phyloP scores from a whole-genome alignment of 2,329 filamentous ascomycete genomes.

The Penicillium sp. region DNA sequence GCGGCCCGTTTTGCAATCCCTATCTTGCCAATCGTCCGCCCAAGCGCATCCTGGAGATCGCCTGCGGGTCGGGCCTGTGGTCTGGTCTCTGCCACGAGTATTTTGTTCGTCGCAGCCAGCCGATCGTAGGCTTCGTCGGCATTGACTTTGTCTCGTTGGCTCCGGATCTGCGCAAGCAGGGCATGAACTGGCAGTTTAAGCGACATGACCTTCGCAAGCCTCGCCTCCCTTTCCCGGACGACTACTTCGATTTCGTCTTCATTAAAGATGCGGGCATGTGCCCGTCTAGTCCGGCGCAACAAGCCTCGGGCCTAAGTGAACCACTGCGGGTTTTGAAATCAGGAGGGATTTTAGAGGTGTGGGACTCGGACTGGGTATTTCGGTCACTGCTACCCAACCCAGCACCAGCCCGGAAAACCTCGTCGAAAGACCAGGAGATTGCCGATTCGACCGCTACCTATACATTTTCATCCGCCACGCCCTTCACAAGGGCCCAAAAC shows the following conservation, averaged over 20 bases:
- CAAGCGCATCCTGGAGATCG: slow-evolving; percentile 77
- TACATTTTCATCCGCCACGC: slow-evolving; percentile 77
- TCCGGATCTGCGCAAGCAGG: slow-evolving; percentile 63
- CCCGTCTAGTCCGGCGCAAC: slow-evolving; percentile 57
- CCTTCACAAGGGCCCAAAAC: slow-evolving; percentile 78
- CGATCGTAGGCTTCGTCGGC: slow-evolving; percentile 74
- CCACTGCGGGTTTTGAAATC: slow-evolving; percentile 73
- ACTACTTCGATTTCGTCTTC: slow-evolving; percentile 84
- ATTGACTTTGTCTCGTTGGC: slow-evolving; percentile 77
- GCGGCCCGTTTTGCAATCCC: slow-evolving; percentile 74
- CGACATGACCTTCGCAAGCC: slow-evolving; percentile 77
- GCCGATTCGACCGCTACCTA: slow-evolving; percentile 76
- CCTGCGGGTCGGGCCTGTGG: slow-evolving; percentile 88
- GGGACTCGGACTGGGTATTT: slow-evolving; percentile 84
- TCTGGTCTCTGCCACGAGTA: slow-evolving; percentile 82
- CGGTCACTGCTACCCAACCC: slow-evolving; percentile 80
- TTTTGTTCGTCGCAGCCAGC: slow-evolving; percentile 67
- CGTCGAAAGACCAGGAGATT: slow-evolving; percentile 62
- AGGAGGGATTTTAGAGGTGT: slow-evolving; percentile 79
- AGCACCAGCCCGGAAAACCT: slow-evolving; percentile 57
- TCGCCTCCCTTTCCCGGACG: slow-evolving; percentile 75
- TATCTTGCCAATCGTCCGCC: slow-evolving; percentile 67
- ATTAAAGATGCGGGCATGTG: slow-evolving; percentile 78
- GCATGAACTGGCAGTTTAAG: slow-evolving; percentile 85
- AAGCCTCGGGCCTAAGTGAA: slow-evolving; percentile 65